Conservation (phyloP, 306 rosid genomes). For the Rosa multiflora region DNA sequence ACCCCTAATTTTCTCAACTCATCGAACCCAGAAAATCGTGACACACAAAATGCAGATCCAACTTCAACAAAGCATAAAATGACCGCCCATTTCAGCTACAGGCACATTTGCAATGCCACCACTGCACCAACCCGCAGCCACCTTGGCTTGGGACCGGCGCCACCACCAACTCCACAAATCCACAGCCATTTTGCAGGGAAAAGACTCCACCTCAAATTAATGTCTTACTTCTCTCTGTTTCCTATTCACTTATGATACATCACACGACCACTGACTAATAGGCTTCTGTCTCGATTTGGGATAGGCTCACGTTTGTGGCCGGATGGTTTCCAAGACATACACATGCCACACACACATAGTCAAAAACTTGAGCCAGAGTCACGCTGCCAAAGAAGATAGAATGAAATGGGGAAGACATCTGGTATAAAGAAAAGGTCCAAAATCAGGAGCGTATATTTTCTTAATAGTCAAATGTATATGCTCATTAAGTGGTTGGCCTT, state of each 20-base stretch:
- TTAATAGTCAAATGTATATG: background rate
- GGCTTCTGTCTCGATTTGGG: background rate
- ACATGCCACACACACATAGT: background rate
- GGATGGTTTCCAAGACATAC: background rate
- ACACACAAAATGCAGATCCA: too few species aligned
- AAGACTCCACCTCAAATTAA: too few species aligned
- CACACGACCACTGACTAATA: background rate
- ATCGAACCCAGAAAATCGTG: too few species aligned
- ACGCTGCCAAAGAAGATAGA: background rate
- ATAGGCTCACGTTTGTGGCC: background rate
- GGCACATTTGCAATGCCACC: too few species aligned
- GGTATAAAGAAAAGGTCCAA: background rate
- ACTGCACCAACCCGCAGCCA: too few species aligned
- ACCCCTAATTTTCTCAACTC: too few species aligned
- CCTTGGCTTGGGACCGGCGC: too few species aligned
- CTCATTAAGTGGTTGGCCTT: background rate
- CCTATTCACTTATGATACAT: background rate
- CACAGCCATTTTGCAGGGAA: too few species aligned
- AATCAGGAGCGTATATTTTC: background rate
- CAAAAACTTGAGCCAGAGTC: background rate
- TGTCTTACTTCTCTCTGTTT: background rate
- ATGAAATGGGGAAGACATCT: background rate
- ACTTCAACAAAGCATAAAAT: too few species aligned
- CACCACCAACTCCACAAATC: too few species aligned
- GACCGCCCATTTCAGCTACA: too few species aligned